These are phyloP conservation scores for Noccaea bulbosa DNA, from an alignment of 345 rosid species.

Conservation along the genomic window DNA sequence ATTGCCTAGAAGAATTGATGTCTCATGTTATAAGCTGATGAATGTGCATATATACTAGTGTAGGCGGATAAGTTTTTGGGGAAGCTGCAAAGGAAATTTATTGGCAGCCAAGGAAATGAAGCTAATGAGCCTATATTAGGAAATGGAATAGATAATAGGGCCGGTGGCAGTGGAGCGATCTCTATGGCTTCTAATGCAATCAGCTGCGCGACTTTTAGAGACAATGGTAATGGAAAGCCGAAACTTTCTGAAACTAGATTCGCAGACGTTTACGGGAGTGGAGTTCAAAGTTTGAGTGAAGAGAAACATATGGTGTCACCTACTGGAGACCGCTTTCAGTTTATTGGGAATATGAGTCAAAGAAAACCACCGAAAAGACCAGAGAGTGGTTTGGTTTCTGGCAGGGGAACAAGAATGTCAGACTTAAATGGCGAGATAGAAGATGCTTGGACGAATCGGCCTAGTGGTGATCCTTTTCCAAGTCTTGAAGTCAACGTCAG, in stretches of 20 bases:
- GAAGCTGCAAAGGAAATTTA: slow-evolving; percentile 59
- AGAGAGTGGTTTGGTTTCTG: slow-evolving; percentile 38
- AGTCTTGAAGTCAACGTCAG: slow-evolving; percentile 46
- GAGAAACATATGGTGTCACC: slow-evolving; percentile 41
- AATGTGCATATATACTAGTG: slow-evolving; percentile 28
- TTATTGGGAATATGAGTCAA: slow-evolving; percentile 34
- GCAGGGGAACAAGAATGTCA: slow-evolving; percentile 49
- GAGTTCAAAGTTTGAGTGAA: slow-evolving; percentile 33
- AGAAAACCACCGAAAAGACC: slow-evolving; percentile 39
- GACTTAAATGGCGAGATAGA: slow-evolving; percentile 43
- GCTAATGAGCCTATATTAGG: slow-evolving; percentile 34
- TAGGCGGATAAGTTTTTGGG: slow-evolving; percentile 73
- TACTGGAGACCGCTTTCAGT: slow-evolving; percentile 44
- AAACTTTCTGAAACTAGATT: slow-evolving; percentile 28
- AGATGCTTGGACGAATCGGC: slow-evolving; percentile 47
- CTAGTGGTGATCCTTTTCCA: slow-evolving; percentile 39
- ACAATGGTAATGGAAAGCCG: slow-evolving; percentile 31
- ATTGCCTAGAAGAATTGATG: not conserved
- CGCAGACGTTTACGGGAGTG: slow-evolving; percentile 37
- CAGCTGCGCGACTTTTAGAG: slow-evolving; percentile 32
- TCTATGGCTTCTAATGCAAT: slow-evolving; percentile 42
- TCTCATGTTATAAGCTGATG: not conserved
- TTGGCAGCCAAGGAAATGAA: slow-evolving; percentile 39
- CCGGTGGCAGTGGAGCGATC: slow-evolving; percentile 32
- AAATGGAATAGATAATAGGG: slow-evolving; percentile 30